Evolutionary conservation across 2,329 filamentous ascomycete species (phyloP), one percentile per base, ranked within the genome.

Genomic region (Ascochyta clinopodiicola): DNA sequence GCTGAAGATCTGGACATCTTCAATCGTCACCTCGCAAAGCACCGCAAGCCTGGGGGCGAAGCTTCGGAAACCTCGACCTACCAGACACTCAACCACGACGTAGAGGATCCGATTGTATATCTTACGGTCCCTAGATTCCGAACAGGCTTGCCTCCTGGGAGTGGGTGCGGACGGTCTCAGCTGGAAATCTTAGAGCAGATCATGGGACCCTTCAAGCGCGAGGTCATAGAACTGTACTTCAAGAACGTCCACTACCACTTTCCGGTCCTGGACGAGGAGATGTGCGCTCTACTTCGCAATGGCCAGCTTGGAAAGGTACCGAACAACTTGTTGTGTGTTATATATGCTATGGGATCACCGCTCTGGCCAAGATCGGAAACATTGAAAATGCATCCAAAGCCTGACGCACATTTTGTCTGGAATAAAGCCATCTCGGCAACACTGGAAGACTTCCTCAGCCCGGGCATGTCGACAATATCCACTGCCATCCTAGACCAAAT

Each of bases 121-220:
- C 64, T 75, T 8, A 81, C 81, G 5, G 79, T 84, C 3, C 80
- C 81, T 9, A 73, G 80, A 35, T 79, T 79, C 45, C 77, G 82
- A 45, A 78, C 80, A 52, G 82, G 81, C 6, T 55, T 77, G n/a
- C 68, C 64, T 10, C 68, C 68, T 2, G 67, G 67, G 25, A 66
- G 64, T 32, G 66, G 70, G 6, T 74, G 75, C 12, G 77, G 77
- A 3, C 69, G 63, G 42, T 69, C 70, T 44, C 76, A 79, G 48
- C 61, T 73, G 6, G 76, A 79, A 44, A 74, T 79, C 38, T 64
- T 78, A 10, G 74, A 78, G 52, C 73, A 79, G 47, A 69, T 79
- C 8, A 67, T 79, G 39, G 75, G 75, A 0, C 70, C 72, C 0
- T 72, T 74, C 45, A 73, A 72, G 48, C 61, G 66, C 15, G 72